Base-by-base conservation (phyloP, 495 filamentous ascomycete genomes). In the Xylaria longipes region DNA sequence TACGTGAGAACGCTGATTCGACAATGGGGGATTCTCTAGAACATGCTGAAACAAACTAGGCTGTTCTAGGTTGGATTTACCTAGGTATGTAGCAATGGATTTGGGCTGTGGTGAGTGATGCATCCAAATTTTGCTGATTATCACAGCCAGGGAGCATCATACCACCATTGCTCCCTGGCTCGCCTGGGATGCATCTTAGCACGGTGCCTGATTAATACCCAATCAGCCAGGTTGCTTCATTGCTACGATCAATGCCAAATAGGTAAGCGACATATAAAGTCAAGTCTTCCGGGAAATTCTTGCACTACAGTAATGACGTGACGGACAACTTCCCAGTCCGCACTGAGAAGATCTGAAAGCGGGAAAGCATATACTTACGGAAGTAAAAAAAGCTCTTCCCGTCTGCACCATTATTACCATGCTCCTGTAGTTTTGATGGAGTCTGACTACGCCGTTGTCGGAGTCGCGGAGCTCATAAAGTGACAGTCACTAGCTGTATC, bases 121-220 rank as follows among this genome's bases (percentile, higher is more conserved):
- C 37, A 46, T 22, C 27, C 15, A 25, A 33, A 29, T 57, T 45
- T 3, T 46, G 31, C 29, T 37, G 66, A 54, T 45, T 7, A 64
- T 50, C 58, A 46, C 4, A 58, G 65, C 17, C 20, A 29, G 29
- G 50, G 11, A 43, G 65, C 54, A 48, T 58, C 39, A 41, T 9
- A 46, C 56, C 66, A 48, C 25, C 27, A 48, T 25, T 37, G 17
- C 66, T 46, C 52, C 54, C 54, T 69, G 25, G 50, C 50, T 45
- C 25, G 33, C n/a, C 11, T 52, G 9, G 50, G 50, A 68, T 9
- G 7, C 31, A 15, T 29, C 45, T 52, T 12, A 25, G 29, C 56
- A 54, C 58, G 68, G 37, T 50, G 39, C 52, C 66, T 45, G 68
- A 64, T 64, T 43, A 56, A 50, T 43, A 27, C 35, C 68, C 68